Conservation (phyloP, 768 basidiomycete genomes). For the Hydnomerulius pinastri region DNA sequence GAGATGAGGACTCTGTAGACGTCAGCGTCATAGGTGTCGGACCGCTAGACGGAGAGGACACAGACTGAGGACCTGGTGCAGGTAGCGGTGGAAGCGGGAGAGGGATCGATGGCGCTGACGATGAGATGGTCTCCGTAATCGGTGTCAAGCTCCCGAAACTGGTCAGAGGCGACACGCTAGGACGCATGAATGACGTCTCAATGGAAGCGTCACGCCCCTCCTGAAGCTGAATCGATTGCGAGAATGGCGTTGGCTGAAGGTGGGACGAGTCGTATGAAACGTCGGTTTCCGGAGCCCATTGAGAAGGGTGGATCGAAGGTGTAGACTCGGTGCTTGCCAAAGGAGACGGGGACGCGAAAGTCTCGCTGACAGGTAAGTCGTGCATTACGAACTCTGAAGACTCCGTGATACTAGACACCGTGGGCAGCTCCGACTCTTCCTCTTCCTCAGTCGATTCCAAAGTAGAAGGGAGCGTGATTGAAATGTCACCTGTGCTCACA, state of each 20-base stretch:
- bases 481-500: conserved; percentile 24
- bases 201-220: conserved; percentile 67
- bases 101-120: conserved; percentile 17
- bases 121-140: conserved; percentile 35
- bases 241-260: conserved; percentile 70
- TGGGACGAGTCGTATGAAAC: conserved; percentile 76
- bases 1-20: conserved; percentile 27
- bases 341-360: conserved; percentile 36
- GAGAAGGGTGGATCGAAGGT: conserved; percentile 41
- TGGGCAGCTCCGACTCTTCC: conserved; percentile 34
- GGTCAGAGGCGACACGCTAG: conserved; percentile 46
- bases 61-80: conserved; percentile 20
- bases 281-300: conserved; percentile 68
- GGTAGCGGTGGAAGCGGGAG: conserved; percentile 8
- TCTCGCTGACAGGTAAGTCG: conserved; percentile 30
- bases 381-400: conserved; percentile 37
- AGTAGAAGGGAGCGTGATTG: conserved; percentile 29
- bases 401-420: conserved; percentile 44
- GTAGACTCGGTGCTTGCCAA: conserved; percentile 37
- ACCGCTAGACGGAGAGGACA: conserved; percentile 36
- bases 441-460: conserved; percentile 35
- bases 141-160: conserved; percentile 36
- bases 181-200: conserved; percentile 74
- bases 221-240: conserved; percentile 48
- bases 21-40: conserved; percentile 34